These are phyloP conservation scores for Cryptococcus deneoformans DNA, from an alignment of 1,284 basidiomycete genomes.

Conservation along the genomic window DNA sequence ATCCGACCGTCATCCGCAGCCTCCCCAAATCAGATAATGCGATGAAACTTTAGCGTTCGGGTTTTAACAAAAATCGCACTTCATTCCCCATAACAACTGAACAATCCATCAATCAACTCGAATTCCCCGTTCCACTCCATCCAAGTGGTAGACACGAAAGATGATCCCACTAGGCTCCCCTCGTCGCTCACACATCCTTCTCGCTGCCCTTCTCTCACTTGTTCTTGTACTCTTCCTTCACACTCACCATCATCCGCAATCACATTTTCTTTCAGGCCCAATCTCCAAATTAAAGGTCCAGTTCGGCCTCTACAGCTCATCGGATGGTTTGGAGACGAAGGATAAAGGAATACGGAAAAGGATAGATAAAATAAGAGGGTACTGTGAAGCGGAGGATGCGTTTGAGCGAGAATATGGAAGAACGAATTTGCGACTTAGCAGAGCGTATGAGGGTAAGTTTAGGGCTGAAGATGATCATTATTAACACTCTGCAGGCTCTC, in stretches of 20 bases:
- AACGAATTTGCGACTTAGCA: slow-evolving; percentile 34
- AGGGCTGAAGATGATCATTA: not conserved
- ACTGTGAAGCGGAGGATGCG: slow-evolving; percentile 23
- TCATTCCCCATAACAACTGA: no score
- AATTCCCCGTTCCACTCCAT: no score
- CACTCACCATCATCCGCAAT: slow-evolving; percentile 3
- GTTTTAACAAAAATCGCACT: no score
- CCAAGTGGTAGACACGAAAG: not conserved
- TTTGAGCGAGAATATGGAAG: slow-evolving; percentile 39
- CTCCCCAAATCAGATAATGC: no score
- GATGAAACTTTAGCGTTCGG: no score
- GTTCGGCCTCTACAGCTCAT: not conserved
- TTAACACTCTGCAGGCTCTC: slow-evolving; percentile 25
- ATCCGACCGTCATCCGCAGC: no score
- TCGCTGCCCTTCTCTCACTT: slow-evolving; percentile 8
- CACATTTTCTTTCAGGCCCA: not conserved
- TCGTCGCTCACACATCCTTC: slow-evolving; percentile 13
- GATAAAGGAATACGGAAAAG: slow-evolving; percentile 12
- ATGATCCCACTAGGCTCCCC: slow-evolving; percentile 4
- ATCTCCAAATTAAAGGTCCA: not conserved
- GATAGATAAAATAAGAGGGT: slow-evolving; percentile 13
- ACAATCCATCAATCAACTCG: no score
- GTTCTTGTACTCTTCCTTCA: slow-evolving; percentile 14
- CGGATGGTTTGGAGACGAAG: slow-evolving; percentile 6
- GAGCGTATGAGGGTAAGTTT: slow-evolving; percentile 43